These are phyloP conservation scores for Bryopsis sp. DNA, from an alignment of 139 green algal genomes.

Conservation along the genomic window DNA sequence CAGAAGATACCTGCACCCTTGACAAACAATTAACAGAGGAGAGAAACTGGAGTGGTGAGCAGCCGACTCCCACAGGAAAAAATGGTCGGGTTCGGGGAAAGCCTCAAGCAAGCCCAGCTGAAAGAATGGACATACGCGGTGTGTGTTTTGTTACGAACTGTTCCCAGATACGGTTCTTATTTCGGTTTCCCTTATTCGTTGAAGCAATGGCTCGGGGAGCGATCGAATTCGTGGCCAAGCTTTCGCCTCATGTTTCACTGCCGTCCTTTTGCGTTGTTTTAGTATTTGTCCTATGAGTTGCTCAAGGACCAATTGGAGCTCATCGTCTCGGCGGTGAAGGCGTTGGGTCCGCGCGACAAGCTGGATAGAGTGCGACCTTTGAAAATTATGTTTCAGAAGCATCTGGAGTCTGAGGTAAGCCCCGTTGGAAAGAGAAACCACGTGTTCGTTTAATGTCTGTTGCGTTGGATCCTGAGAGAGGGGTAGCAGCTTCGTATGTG, in stretches of 20 bases:
- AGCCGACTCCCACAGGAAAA: no score
- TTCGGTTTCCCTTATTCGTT: no score
- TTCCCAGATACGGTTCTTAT: background rate
- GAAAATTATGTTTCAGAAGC: conserved; percentile 4
- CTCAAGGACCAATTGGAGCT: background rate
- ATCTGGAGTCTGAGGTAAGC: background rate
- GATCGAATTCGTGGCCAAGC: background rate
- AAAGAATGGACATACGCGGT: background rate
- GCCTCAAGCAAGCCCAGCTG: background rate
- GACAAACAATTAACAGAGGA: no score
- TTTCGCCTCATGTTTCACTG: background rate
- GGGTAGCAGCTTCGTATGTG: background rate
- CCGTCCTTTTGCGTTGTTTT: background rate
- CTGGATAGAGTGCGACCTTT: background rate
- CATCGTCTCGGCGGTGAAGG: background rate
- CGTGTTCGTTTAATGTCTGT: background rate
- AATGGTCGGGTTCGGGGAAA: conserved; percentile 4
- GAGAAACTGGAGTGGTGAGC: no score
- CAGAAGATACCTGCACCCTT: no score
- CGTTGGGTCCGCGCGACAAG: background rate
- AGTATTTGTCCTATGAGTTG: background rate
- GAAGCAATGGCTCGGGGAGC: no score
- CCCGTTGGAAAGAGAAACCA: background rate
- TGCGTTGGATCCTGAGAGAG: background rate
- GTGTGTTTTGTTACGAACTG: background rate